These are phyloP conservation scores for Rhizopus stolonifer DNA, from an alignment of 371 early-diverging fungal species.

Conservation along the genomic window DNA sequence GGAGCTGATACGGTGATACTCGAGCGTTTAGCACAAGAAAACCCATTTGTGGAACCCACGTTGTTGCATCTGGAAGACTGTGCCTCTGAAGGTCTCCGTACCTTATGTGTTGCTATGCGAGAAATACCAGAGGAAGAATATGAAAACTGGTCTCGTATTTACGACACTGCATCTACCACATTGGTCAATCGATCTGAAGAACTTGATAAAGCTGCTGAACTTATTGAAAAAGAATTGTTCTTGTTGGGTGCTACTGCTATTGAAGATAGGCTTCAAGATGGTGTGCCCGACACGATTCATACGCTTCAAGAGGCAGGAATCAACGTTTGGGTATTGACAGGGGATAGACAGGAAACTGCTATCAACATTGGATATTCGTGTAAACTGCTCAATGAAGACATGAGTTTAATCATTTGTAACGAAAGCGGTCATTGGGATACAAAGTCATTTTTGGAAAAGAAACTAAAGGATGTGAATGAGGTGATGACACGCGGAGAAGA, in stretches of 20 bases:
- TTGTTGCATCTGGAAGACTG: slow-evolving; percentile 80
- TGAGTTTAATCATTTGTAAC: slow-evolving; percentile 77
- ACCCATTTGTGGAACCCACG: slow-evolving; percentile 74
- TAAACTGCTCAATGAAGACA: slow-evolving; percentile 82
- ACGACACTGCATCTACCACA: slow-evolving; percentile 87
- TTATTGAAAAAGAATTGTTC: slow-evolving; percentile 88
- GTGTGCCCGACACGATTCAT: slow-evolving; percentile 95
- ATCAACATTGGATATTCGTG: slow-evolving; percentile 92
- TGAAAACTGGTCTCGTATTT: slow-evolving; percentile 72
- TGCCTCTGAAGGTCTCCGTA: slow-evolving; percentile 90
- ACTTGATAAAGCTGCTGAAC: slow-evolving; percentile 88
- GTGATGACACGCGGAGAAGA: slow-evolving; percentile 57
- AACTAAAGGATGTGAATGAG: slow-evolving; percentile 67
- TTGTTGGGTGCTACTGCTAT: slow-evolving; percentile 97
- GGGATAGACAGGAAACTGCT: slow-evolving; percentile 93
- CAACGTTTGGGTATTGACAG: slow-evolving; percentile 96
- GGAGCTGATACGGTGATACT: slow-evolving; percentile 98
- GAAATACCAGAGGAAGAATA: slow-evolving; percentile 87
- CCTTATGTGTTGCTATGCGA: slow-evolving; percentile 91
- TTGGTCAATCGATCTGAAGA: slow-evolving; percentile 85
- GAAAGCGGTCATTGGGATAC: slow-evolving; percentile 70
- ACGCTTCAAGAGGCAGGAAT: slow-evolving; percentile 91
- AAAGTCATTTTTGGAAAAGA: slow-evolving; percentile 65
- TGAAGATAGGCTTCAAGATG: slow-evolving; percentile 98
- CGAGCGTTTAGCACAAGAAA: slow-evolving; percentile 77